A percentile compares a stretch with the other conserved stretches of the same genome.
phyloP scores from a whole-genome alignment of 495 filamentous ascomycete genomes.

The Lindgomyces ingoldianus region DNA sequence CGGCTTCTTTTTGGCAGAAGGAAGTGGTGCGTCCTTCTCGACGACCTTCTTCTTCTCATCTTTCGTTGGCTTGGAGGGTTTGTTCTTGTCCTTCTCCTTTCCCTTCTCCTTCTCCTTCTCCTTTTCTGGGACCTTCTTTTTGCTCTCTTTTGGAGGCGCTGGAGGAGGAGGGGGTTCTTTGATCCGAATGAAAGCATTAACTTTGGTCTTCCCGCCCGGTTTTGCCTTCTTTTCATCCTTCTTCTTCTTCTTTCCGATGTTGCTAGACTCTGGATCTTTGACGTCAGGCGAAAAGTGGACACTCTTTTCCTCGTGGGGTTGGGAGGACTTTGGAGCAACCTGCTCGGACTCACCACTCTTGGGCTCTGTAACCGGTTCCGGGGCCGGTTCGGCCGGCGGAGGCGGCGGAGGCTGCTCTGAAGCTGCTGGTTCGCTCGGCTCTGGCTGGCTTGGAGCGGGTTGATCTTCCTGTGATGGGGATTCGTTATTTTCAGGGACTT shows the following conservation, averaged over 20 bases:
- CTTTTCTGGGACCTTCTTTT: slow-evolving; percentile 16
- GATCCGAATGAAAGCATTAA: slow-evolving; percentile 31
- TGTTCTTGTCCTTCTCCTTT: background rate
- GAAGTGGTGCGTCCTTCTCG: slow-evolving; percentile 12
- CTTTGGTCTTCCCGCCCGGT: slow-evolving; percentile 12
- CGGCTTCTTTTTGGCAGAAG: slow-evolving; percentile 28
- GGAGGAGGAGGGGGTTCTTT: slow-evolving; percentile 21
- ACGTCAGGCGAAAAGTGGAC: slow-evolving; percentile 34
- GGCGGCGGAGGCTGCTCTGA: background rate
- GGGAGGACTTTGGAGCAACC: slow-evolving; percentile 10
- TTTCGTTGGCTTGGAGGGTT: background rate
- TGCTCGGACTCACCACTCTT: slow-evolving; percentile 25
- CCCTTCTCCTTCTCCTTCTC: slow-evolving; percentile 5
- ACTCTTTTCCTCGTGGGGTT: slow-evolving; percentile 18
- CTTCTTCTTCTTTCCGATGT: slow-evolving; percentile 23
- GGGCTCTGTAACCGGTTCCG: slow-evolving; percentile 3
- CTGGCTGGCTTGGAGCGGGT: background rate
- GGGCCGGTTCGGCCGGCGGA: slow-evolving; percentile 1
- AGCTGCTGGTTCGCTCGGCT: background rate
- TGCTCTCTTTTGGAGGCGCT: slow-evolving; percentile 13
- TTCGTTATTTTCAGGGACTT: background rate
- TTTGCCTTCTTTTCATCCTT: slow-evolving; percentile 25
- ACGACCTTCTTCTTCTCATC: slow-evolving; percentile 26
- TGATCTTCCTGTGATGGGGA: background rate
- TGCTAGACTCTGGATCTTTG: slow-evolving; percentile 26